Conservation (phyloP, 495 filamentous ascomycete species). For the Glutinoglossum americanum region DNA sequence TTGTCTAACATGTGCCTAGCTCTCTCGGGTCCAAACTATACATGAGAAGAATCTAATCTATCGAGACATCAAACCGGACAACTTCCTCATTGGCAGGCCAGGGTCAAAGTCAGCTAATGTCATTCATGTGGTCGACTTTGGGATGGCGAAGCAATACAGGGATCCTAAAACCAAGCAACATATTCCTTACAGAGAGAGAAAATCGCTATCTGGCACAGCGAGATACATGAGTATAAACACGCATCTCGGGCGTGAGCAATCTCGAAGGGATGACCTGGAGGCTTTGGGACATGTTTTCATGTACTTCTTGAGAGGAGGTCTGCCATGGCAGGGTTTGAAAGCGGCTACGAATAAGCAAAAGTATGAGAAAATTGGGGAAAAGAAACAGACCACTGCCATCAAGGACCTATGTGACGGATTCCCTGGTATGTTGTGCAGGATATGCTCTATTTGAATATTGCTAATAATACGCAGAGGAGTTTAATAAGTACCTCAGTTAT, state of each 20-base stretch:
- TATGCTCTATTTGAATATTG: not conserved
- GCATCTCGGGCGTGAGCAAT: constrained; percentile 90
- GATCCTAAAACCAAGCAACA: constrained; percentile 99
- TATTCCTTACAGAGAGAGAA: constrained; percentile 94
- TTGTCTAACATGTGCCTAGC: constrained; percentile 21
- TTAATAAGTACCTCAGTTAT: constrained; percentile 92
- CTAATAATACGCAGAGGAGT: constrained; percentile 42
- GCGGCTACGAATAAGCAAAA: constrained; percentile 99
- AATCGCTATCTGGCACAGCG: constrained; percentile 90
- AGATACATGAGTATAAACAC: constrained; percentile 99
- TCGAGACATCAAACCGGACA: constrained; percentile 98
- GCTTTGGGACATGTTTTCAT: constrained; percentile 96
- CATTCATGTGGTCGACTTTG: constrained; percentile 97
- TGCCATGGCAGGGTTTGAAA: constrained; percentile 97
- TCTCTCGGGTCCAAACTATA: constrained; percentile 96
- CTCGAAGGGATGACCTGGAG: constrained; percentile 87
- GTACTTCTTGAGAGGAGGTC: constrained; percentile 91
- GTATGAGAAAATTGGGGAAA: constrained; percentile 99
- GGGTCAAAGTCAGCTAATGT: constrained; percentile 86
- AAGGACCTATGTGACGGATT: constrained; percentile 94
- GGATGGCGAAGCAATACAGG: constrained; percentile 98
- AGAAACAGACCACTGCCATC: constrained; percentile 95
- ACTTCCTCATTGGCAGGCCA: constrained; percentile 95
- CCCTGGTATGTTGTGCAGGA: constrained; percentile 33
- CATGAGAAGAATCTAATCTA: constrained; percentile 99